These are phyloP conservation scores for Arabidopsis lyrata DNA, from an alignment of 441 rosid genomes.

Conservation along the genomic window DNA sequence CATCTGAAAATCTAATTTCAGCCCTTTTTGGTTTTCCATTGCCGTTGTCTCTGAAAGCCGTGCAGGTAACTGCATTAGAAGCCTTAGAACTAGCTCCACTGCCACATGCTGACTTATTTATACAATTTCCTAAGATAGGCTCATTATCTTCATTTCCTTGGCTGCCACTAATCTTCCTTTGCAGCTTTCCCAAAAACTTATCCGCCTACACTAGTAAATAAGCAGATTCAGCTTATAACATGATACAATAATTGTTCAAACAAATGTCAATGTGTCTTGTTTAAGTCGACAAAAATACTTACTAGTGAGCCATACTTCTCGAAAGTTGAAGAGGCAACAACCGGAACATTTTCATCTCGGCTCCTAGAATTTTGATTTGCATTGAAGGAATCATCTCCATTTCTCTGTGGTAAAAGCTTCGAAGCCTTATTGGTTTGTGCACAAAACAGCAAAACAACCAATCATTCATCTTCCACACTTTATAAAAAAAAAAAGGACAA, in stretches of 20 bases:
- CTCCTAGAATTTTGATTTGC: slow-evolving; percentile 41
- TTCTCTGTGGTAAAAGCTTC: slow-evolving; percentile 52
- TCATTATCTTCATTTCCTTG: slow-evolving; percentile 42
- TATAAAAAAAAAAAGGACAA: slow-evolving; percentile 23
- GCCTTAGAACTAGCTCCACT: slow-evolving; percentile 43
- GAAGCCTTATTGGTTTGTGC: slow-evolving; percentile 59
- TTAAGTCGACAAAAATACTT: slow-evolving; percentile 40
- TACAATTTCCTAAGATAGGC: slow-evolving; percentile 36
- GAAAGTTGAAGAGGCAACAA: slow-evolving; percentile 44
- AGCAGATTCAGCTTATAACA: slow-evolving; percentile 32
- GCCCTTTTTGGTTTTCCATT: slow-evolving; percentile 33
- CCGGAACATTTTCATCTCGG: slow-evolving; percentile 47
- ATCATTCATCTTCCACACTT: slow-evolving; percentile 24
- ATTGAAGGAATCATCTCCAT: slow-evolving; percentile 46
- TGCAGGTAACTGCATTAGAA: slow-evolving; percentile 41
- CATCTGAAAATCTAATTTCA: slow-evolving; percentile 41
- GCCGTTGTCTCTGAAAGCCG: slow-evolving; percentile 34
- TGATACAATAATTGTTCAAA: background rate
- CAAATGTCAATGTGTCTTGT: background rate
- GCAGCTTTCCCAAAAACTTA: slow-evolving; percentile 67
- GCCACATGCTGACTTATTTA: slow-evolving; percentile 29
- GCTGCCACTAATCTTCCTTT: slow-evolving; percentile 50
- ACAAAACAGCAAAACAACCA: slow-evolving; percentile 33
- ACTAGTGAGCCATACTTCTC: slow-evolving; percentile 61
- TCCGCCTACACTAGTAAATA: slow-evolving; percentile 59